phyloP scores from a whole-genome alignment of 345 rosid genomes.

The Salix purpurea region DNA sequence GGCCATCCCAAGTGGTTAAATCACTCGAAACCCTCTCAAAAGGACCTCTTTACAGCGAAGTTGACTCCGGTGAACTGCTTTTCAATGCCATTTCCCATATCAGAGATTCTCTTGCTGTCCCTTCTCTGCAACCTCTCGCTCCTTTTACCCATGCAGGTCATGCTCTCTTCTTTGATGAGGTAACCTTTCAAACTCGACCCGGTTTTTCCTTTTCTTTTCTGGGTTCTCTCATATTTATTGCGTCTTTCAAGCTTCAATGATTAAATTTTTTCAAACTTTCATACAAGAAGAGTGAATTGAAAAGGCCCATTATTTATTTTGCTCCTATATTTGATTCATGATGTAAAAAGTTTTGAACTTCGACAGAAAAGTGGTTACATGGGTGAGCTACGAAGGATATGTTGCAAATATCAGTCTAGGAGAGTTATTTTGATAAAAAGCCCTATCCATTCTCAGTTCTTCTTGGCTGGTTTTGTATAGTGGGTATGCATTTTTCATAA shows the following conservation, averaged over 20 bases:
- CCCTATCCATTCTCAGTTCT: not conserved
- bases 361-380: not conserved
- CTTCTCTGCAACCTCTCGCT: slow-evolving; percentile 32
- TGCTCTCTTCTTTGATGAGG: slow-evolving; percentile 68
- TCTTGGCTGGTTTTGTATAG: not conserved
- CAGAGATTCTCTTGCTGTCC: slow-evolving; percentile 44
- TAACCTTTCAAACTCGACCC: slow-evolving; percentile 5
- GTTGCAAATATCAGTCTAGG: not conserved
- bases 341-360: not conserved
- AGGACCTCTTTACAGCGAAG: slow-evolving; percentile 59
- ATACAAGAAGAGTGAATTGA: not conserved
- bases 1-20: slow-evolving; percentile 66
- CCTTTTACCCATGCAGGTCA: slow-evolving; percentile 49
- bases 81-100: slow-evolving; percentile 50
- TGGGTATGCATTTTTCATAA: not conserved
- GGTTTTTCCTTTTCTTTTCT: not conserved
- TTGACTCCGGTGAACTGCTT: slow-evolving; percentile 60
- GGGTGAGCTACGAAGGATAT: not conserved
- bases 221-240: not conserved
- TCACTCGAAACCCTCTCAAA: slow-evolving; percentile 51
- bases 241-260: not conserved
- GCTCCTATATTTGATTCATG: not conserved
- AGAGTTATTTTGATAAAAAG: not conserved
- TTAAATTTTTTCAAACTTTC: not conserved
- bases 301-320: not conserved